Conservation (phyloP, 73 alveolate genomes). For the Symbiodinium natans region DNA sequence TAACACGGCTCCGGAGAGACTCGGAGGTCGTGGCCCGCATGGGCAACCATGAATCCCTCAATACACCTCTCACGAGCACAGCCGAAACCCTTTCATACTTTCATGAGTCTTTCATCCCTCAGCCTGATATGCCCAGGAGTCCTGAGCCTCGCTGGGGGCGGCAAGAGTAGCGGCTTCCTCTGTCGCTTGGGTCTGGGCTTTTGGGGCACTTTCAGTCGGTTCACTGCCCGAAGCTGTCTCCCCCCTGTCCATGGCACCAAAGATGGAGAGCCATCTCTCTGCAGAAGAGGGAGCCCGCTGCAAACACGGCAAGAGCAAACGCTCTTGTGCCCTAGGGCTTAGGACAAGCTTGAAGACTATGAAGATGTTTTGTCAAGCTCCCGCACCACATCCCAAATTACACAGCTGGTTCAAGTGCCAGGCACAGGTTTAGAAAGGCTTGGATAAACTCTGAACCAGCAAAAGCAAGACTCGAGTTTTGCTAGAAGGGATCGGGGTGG, state of each 20-base stretch:
- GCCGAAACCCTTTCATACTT: neutral
- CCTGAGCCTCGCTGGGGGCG: neutral
- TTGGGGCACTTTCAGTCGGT: neutral
- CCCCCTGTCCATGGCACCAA: too few relatives aligned
- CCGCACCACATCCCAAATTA: too few relatives aligned
- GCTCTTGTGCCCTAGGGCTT: neutral
- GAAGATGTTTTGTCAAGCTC: too few relatives aligned
- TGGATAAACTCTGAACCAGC: too few relatives aligned
- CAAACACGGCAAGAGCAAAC: neutral
- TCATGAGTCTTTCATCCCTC: neutral
- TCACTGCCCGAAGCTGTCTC: neutral
- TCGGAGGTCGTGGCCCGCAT: too few relatives aligned
- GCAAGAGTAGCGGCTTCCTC: neutral
- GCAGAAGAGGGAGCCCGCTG: too few relatives aligned
- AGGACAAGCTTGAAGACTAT: too few relatives aligned
- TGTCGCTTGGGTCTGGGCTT: neutral
- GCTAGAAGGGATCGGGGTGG: neutral
- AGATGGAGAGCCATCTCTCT: too few relatives aligned
- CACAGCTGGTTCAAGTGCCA: too few relatives aligned
- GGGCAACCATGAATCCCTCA: neutral
- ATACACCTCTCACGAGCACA: neutral
- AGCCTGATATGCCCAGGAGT: neutral
- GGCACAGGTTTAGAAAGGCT: too few relatives aligned
- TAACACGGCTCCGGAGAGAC: neutral
- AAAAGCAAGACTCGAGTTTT: neutral